Base-by-base conservation (phyloP, 805 yeast genomes). In the Blastobotrys peoriensis region DNA sequence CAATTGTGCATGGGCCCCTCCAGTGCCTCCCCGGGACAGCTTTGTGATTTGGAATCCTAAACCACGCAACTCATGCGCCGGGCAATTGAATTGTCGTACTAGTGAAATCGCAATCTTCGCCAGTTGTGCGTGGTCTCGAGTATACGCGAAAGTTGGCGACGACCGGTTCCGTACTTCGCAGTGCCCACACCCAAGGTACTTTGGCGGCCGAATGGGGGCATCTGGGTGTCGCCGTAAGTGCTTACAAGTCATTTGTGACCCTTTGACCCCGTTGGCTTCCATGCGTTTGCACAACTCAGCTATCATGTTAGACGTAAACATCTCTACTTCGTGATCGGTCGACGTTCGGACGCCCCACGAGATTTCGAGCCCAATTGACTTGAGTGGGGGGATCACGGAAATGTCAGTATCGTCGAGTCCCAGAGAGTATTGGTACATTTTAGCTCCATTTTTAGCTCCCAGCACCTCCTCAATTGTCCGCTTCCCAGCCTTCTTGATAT, bases 311-410 rank as follows among this genome's bases (percentile, higher is more conserved):
- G 69, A 64, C 6, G 86, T 57, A 56, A 91, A 93, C 3, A 44
- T 52, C 49, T 83, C 89, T 19, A 83, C 76, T 57, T 91, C 86
- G 0, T 63, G 60, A 23, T 74, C 67, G 0, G 66, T 67, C 25
- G 78, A 74, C 51, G 89, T 83, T 39, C 98, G 60, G 0, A 91
- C 84, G 0, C 96, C 98, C 82, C 87, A 91, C 50, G 87, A 86
- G 21, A 91, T 82, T 58, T 91, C 98, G 3, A 88, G 83, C 0
- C 95, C 86, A 0, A 91, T 74, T 1, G 93, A 76, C 54, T 86
- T 87, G 21, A 95, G 69, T 9, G 57, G 57, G 69, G 45, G 49
- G 9, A 47, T 40, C 38, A 45, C 42, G 65, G 77, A 66, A 33
- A 75, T 78, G 41, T 81, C 74, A 0, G 83, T 75, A 38, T 68